A percentile compares a stretch with the other conserved stretches of the same genome.
phyloP scores from a whole-genome alignment of 495 filamentous ascomycete genomes.

The Rostrohypoxylon terebratum region DNA sequence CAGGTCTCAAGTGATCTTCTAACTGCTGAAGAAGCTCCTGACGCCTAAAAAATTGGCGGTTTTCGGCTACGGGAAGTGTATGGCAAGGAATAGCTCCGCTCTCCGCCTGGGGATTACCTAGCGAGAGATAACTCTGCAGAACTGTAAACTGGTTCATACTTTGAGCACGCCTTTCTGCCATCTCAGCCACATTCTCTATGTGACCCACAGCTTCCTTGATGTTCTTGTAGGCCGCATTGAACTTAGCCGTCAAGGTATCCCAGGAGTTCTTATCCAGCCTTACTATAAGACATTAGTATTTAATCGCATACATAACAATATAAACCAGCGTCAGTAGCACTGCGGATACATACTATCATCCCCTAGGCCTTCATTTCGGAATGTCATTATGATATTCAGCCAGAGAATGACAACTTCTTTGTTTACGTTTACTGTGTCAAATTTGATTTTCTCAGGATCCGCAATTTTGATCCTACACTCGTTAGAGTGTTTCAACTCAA shows the following conservation, averaged over 20 bases:
- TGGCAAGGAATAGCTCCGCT: conserved; percentile 10
- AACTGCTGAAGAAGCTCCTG: conserved; percentile 47
- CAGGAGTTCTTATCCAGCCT: background rate
- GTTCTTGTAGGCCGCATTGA: conserved; percentile 6
- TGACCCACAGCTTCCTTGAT: conserved; percentile 13
- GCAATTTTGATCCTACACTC: conserved; percentile 9
- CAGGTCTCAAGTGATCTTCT: conserved; percentile 41
- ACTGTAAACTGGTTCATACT: background rate
- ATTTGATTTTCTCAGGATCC: conserved; percentile 13
- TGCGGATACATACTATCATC: conserved; percentile 3
- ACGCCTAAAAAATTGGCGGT: conserved; percentile 49
- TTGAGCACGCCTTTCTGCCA: conserved; percentile 15
- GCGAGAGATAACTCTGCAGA: conserved; percentile 10
- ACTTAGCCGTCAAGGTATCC: background rate
- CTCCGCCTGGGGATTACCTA: background rate
- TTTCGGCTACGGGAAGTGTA: conserved; percentile 33
- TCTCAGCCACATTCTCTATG: conserved; percentile 16
- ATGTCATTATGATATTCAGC: conserved; percentile 26
- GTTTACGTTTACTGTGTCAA: conserved; percentile 20
- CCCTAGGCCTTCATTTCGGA: conserved; percentile 15
- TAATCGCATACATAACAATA: background rate
- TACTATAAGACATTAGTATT: background rate
- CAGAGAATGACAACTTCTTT: conserved; percentile 22
- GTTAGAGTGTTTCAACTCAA: conserved; percentile 10
- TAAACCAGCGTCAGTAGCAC: background rate